Base-by-base conservation (phyloP, 257 asterid species). In the Pogostemon cablin region DNA sequence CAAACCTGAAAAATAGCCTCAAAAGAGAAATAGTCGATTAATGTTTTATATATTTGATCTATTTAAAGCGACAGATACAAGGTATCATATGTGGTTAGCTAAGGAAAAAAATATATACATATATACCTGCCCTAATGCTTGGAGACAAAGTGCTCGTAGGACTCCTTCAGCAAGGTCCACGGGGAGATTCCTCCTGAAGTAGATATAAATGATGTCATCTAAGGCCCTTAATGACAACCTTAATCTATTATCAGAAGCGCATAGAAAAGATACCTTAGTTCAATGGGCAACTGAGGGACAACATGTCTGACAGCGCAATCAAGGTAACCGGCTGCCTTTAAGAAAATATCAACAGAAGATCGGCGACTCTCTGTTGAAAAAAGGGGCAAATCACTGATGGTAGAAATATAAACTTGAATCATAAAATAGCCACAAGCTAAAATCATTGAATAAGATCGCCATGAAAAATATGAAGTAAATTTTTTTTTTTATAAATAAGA, bases 121-220 rank as follows among this genome's bases (percentile, higher is more conserved):
- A 25, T 25, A 61, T 89, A 93, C 96, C 97, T 93, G 97, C 62
- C 97, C 98, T 69, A 93, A 78, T 38, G 96, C 96, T 85, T 93
- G 96, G 76, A 93, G 98, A 83, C 97, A 90, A 69, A 88, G 95
- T 69, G 98, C 93, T 77, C 97, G 84, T 50, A 93, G 82, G 76
- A 85, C 96, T 76, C 97, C 98, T 86, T 93, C 98, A 68, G 97
- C 91, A 70, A 93, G 96, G 84, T 93, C 98, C 72, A 90, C 97
- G 0, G 98, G 97, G 72, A 93, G 84, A 77, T 87, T 84, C 77
- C 95, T 85, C 92, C 98, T 90, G 78, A 67, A 79, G 67, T 41
- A 68, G 53, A 76, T 68, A 68, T 69, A 54, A 76, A 81, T 54
- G 74, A 79, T 62, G 50, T 71, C 74, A 75, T 56, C 44, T 46